Conservation (phyloP, 2,329 filamentous ascomycete genomes). For the Cordyceps sp. region DNA sequence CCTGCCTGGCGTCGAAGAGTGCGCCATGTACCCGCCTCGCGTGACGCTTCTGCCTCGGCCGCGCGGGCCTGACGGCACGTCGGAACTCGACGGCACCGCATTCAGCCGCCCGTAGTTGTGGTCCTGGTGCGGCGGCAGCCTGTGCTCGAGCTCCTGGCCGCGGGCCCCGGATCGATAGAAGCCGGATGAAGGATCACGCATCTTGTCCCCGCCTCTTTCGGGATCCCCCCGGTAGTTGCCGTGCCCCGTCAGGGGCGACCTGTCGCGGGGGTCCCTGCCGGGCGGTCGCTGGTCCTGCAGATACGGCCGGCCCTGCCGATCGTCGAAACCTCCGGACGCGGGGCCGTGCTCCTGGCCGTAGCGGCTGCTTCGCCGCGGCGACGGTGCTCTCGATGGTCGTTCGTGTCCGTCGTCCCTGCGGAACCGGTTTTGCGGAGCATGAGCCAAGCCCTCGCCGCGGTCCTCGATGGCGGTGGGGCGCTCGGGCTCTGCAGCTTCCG, state of each 20-base stretch:
- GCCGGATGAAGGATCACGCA: constrained; percentile 18
- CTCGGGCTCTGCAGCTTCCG: constrained; percentile 29
- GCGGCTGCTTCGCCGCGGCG: constrained; percentile 26
- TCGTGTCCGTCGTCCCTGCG: constrained; percentile 28
- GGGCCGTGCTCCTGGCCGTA: constrained; percentile 13
- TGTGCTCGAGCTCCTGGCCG: constrained; percentile 32
- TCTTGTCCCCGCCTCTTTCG: constrained; percentile 18
- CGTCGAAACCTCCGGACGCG: constrained; percentile 25
- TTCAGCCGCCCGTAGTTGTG: constrained; percentile 47
- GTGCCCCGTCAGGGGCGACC: constrained; percentile 12
- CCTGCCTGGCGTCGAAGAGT: constrained; percentile 20
- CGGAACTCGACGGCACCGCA: constrained; percentile 26
- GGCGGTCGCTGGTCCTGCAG: constrained; percentile 14
- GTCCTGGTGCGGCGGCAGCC: constrained; percentile 33
- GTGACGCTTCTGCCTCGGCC: constrained; percentile 28
- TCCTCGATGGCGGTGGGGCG: constrained; percentile 28
- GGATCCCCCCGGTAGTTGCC: constrained; percentile 13
- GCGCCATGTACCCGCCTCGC: constrained; percentile 17
- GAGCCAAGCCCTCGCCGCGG: constrained; percentile 12
- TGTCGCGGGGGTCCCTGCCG: constrained; percentile 15
- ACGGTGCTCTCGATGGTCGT: constrained; percentile 23
- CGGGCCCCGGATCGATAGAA: constrained; percentile 19
- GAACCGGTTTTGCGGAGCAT: constrained; percentile 14
- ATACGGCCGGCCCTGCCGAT: constrained; percentile 26
- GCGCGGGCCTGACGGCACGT: constrained; percentile 38